Evolutionary conservation across 176 grass and related monocot genomes (phyloP), one percentile per base, ranked within the genome.

Genomic region (Carex myosuroides): DNA sequence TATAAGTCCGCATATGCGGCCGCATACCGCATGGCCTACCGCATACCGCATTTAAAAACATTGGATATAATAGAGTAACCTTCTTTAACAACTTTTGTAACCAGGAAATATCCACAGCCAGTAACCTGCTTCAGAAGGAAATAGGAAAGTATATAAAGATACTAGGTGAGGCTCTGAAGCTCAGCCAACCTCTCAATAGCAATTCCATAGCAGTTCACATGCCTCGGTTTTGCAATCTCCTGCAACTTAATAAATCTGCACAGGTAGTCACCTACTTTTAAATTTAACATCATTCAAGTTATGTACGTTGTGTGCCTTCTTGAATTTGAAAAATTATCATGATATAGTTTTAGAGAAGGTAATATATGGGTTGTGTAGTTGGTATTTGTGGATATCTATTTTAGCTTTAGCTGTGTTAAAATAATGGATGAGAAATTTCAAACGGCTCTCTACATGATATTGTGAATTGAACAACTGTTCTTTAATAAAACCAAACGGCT

Each of bases 141-240:
- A 99, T 98, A 18, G 96, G 96, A 52, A 98, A 98, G 77, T 98
- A 98, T 80, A 98, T 98, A 70, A 98, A 98, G 89, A 98, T 98
- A 85, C 77, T 98, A 6, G 96, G 96, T 3, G 96, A 98, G 88
- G 89, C 96, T 81, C 48, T 98, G 80, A 95, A 98, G 88, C 81
- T 95, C 60, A 95, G 96, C 46, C 96, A 98, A 79, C 96, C 96
- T 29, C 91, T 98, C 77, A 98, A 98, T 65, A 98, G 96, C 76
- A 98, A 95, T 83, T 98, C 96, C 62, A 95, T 98, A 66, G 87
- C 96, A 57, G 96, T 98, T 69, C 96, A 98, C 76, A 98, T 98
- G 96, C 96, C 96, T 86, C 86, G 96, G 55, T 98, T 98, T 86
- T 98, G 96, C 85, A 98, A 84, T 10, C 88, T 98, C 29, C 93